Evolutionary conservation across 208 protist genomes (phyloP), one percentile per base, ranked within the genome.

Genomic region (Blastocrithidia nonstop): DNA sequence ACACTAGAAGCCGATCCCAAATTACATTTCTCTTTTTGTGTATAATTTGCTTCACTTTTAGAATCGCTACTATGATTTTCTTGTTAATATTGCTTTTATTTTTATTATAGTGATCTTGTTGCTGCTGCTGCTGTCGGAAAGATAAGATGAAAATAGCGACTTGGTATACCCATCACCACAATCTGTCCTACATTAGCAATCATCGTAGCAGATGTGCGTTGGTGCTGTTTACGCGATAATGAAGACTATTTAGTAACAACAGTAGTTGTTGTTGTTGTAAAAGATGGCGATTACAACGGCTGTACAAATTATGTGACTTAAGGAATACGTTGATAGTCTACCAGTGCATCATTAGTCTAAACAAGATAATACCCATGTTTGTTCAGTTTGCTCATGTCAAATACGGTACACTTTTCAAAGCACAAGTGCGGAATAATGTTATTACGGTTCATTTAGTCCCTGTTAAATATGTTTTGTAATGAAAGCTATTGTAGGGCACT

Each of bases 91-190:
- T n/a, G n/a, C n/a, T n/a, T n/a, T n/a, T n/a, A n/a, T n/a, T n/a
- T n/a, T n/a, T n/a, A n/a, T n/a, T n/a, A n/a, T n/a, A n/a, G n/a
- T n/a, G n/a, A n/a, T n/a, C n/a, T 35, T 35, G 5, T 5, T 6
- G 3, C 23, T 13, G 8, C 1, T 6, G 44, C 15, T 31, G 20
- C 6, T 4, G 41, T 1, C 6, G 38, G n/a, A n/a, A 16, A 79
- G 28, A 74, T 53, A 21, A 3, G 5, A 11, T 61, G 36, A 16
- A 53, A 73, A 38, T 58, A 62, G 0, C 46, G 36, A 49, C 66
- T 67, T 15, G 70, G 70, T 13, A 79, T 71, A 27, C 65, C 70
- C 61, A 79, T 62, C 29, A 73, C 57, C 26, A 61, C 48, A 6
- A 79, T 39, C 61, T 79, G 70, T 8, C 58, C 57, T 17, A 58